Evolutionary conservation across 305 asterid species (phyloP).

Genomic region (Rubia balearica): DNA sequence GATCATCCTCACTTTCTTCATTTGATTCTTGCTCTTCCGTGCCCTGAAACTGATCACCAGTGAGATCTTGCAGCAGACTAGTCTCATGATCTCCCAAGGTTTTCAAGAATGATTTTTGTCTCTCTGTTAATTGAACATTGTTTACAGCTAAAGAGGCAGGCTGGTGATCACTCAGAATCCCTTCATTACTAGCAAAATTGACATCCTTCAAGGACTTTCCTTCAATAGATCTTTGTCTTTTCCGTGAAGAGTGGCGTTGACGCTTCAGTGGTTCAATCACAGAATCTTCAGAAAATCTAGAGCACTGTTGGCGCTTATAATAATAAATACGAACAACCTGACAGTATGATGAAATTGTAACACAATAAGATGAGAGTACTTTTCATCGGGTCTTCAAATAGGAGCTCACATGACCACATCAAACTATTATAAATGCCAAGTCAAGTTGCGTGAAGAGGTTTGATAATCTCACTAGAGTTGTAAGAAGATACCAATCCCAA

Average conservation of each 20-base stretch:
- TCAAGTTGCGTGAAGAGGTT: neutral
- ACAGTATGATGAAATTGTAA: conserved; percentile 14
- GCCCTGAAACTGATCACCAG: conserved; percentile 28
- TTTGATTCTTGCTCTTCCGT: conserved; percentile 36
- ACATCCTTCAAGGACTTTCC: conserved; percentile 37
- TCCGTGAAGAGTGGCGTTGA: conserved; percentile 33
- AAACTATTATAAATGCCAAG: neutral
- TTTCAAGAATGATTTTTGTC: conserved; percentile 27
- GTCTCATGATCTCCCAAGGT: conserved; percentile 30
- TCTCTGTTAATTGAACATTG: conserved; percentile 32
- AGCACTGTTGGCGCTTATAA: conserved; percentile 51
- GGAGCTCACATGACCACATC: neutral
- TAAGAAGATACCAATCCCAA: neutral
- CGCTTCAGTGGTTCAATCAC: conserved; percentile 29
- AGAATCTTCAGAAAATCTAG: conserved; percentile 40
- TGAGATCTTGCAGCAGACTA: conserved; percentile 26
- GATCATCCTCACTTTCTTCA: conserved; percentile 40
- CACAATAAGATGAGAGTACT: neutral
- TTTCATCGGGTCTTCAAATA: neutral
- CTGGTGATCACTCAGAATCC: conserved; percentile 32
- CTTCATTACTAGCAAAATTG: conserved; percentile 26
- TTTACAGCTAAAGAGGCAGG: conserved; percentile 23
- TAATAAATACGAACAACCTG: conserved; percentile 84
- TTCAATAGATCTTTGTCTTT: conserved; percentile 42
- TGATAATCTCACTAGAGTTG: neutral